Evolutionary conservation across 2,329 filamentous ascomycete genomes (phyloP).

Genomic region (Lecanoromycetidae sp.): DNA sequence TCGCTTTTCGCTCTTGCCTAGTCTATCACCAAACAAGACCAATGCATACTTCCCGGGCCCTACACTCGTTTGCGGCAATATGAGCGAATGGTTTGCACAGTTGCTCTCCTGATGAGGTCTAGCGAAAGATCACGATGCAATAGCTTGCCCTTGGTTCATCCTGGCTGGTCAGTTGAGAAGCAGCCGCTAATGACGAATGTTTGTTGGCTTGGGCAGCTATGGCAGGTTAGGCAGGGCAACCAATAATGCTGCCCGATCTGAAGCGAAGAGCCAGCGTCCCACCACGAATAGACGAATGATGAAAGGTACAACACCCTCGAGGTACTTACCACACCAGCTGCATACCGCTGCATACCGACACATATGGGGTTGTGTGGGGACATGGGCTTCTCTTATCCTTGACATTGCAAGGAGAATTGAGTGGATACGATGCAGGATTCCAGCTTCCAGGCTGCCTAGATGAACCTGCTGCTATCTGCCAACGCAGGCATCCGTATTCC

Average conservation of each 20-base stretch:
- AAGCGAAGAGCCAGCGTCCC: neutral
- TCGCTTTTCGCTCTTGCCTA: constrained; percentile 9
- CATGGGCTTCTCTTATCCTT: neutral
- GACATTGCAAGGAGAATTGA: neutral
- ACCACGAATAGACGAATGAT: too few species aligned
- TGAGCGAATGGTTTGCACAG: neutral
- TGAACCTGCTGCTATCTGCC: constrained; percentile 8
- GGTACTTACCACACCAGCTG: neutral
- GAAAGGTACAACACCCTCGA: too few species aligned
- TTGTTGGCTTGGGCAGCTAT: constrained; percentile 7
- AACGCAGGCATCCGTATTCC: constrained; percentile 5
- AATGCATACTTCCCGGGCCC: constrained; percentile 3
- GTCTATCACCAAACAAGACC: neutral
- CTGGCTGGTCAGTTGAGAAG: neutral
- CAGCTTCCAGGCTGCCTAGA: constrained; percentile 4
- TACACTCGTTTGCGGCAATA: neutral
- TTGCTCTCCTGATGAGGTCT: neutral
- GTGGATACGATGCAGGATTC: constrained; percentile 1
- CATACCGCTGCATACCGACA: too few species aligned
- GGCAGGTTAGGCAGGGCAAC: constrained; percentile 2
- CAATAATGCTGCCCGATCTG: constrained; percentile 3
- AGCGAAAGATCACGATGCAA: constrained; percentile 1
- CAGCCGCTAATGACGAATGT: neutral
- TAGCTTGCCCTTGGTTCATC: neutral
- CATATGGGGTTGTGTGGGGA: too few species aligned